Evolutionary conservation across 2,329 filamentous ascomycete genomes (phyloP).

Genomic region (Cercospora citrullina): DNA sequence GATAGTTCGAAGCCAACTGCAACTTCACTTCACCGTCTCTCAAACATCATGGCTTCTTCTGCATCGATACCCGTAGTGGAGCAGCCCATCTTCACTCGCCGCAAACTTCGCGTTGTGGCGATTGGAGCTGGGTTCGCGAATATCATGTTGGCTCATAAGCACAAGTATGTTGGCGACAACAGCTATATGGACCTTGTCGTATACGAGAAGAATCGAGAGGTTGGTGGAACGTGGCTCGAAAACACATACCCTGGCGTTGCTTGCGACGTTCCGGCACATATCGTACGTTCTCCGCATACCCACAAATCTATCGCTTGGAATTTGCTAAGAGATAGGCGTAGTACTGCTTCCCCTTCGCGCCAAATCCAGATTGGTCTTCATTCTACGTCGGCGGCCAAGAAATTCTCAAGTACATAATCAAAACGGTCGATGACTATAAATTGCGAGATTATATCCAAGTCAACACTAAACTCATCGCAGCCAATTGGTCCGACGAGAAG

Average conservation of each 20-base stretch:
- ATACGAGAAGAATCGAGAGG: constrained; percentile 23
- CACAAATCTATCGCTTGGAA: neutral
- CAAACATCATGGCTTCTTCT: neutral
- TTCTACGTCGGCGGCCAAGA: constrained; percentile 19
- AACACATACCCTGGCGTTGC: constrained; percentile 24
- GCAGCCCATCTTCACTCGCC: constrained; percentile 17
- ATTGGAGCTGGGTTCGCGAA: constrained; percentile 21
- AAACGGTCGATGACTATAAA: constrained; percentile 14
- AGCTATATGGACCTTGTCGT: constrained; percentile 13
- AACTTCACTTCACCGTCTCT: neutral
- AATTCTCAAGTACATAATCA: constrained; percentile 40
- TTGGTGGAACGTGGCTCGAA: constrained; percentile 26
- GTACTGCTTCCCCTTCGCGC: constrained; percentile 38
- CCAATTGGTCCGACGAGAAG: constrained; percentile 51
- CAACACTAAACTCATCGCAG: constrained; percentile 49
- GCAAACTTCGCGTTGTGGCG: constrained; percentile 19
- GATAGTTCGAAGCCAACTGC: neutral
- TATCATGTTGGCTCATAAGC: constrained; percentile 17
- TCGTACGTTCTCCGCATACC: constrained; percentile 3
- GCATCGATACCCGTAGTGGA: neutral
- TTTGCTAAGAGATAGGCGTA: neutral
- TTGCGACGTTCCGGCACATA: constrained; percentile 25
- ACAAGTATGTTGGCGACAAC: constrained; percentile 14
- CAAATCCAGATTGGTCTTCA: constrained; percentile 24
- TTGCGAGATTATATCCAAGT: constrained; percentile 49